Conservation (phyloP, 257 asterid genomes). For the Coffea eugenioides region DNA sequence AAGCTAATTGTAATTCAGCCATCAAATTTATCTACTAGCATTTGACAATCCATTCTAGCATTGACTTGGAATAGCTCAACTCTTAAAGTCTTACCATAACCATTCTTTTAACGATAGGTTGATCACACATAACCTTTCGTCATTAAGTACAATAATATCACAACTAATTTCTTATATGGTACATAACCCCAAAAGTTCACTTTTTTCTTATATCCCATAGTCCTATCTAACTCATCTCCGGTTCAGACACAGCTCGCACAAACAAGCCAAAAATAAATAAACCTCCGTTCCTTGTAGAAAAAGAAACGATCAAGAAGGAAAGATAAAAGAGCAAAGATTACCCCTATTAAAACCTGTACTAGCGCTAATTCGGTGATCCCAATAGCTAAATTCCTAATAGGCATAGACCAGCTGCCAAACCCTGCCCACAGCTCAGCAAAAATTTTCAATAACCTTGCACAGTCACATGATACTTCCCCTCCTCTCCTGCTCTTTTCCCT, state of each 20-base stretch:
- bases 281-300: background rate
- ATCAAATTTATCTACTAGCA: no score
- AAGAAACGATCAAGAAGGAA: background rate
- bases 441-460: background rate
- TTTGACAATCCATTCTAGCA: background rate
- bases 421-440: constrained; percentile 3
- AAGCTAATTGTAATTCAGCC: background rate
- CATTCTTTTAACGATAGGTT: background rate
- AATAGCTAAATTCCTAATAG: background rate
- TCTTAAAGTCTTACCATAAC: background rate
- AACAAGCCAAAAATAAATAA: background rate
- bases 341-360: background rate
- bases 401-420: background rate
- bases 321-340: background rate
- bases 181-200: no score
- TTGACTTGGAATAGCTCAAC: background rate
- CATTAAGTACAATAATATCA: no score
- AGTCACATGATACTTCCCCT: background rate
- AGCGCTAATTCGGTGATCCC: no score
- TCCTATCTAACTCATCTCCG: background rate
- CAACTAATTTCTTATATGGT: no score
- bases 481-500: background rate
- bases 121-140: no score
- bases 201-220: background rate
- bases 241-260: background rate